Base-by-base conservation (phyloP, 2,329 filamentous ascomycete species). In the Neopestalotiopsis sp. region DNA sequence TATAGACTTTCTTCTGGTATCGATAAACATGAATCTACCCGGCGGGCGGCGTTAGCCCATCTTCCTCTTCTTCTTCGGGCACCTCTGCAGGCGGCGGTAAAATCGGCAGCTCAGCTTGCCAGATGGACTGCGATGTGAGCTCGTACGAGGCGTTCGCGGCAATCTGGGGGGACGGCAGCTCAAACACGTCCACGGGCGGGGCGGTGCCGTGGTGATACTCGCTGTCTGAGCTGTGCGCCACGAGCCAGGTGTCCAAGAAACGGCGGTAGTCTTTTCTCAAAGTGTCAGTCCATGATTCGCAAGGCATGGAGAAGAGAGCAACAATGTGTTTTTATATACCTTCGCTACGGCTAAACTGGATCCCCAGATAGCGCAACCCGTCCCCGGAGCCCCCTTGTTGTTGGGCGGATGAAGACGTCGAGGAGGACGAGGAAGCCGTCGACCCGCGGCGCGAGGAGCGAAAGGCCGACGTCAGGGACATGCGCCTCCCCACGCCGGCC, bases 111-210 rank as follows among this genome's bases (percentile, higher is more conserved):
- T 67, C 66, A 9, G 49, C 34, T 17, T 66, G 66, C 17, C 72
- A 71, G 1, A 69, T 66, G 6, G 68, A 61, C 1, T 70, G 67
- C 3, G 68, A 68, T 4, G 68, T 61, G 7, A 73, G 67, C 49
- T 77, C 76, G 7, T 69, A 71, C 17, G 71, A 70, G 24, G 75
- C 72, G 10, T 71, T 70, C 1, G 82, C 77, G 38, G 76, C 75
- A n/a, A 86, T 81, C 66, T 85, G 80, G 14, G 84, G 84, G 53
- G 84, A 85, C 5, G 83, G 82, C 10, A 86, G 74, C 74, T 86
- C 84, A 67, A 84, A 80, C 62, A 81, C 82, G 72, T 83, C 81
- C 5, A 79, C 78, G 3, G 84, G 84, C 67, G 85, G 85, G 1
- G 83, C 79, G 32, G 85, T 80, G 7, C 81, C 82, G 30, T 81